phyloP scores from a whole-genome alignment of 306 rosid genomes.

The Geum urbanum region DNA sequence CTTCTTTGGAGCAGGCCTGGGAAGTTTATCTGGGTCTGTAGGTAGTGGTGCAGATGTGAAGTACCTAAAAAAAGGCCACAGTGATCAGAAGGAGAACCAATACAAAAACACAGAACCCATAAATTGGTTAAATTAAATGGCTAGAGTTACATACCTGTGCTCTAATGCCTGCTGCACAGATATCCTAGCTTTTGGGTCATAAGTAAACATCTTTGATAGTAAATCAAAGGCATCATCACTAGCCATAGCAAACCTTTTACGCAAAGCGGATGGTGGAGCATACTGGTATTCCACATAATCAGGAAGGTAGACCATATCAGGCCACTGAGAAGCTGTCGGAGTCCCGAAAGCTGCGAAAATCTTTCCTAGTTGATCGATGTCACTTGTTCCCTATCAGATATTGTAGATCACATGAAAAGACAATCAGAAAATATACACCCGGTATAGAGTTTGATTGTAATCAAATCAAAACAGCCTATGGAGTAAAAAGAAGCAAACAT shows the following conservation, averaged over 20 bases:
- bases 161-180: constrained; percentile 89
- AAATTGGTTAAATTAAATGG: constrained; percentile 17
- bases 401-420: constrained; percentile 16
- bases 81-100: constrained; percentile 14
- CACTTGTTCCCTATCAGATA: too few relatives aligned
- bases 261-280: constrained; percentile 79
- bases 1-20: constrained; percentile 88
- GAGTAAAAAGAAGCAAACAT: constrained; percentile 12
- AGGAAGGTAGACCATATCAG: constrained; percentile 84
- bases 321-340: constrained; percentile 90
- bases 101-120: not conserved
- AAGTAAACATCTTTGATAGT: constrained; percentile 96
- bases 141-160: constrained; percentile 56
- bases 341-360: constrained; percentile 95
- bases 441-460: constrained; percentile 1
- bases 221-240: constrained; percentile 91
- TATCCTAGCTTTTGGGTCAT: constrained; percentile 87
- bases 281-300: constrained; percentile 96
- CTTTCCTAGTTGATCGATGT: constrained; percentile 96
- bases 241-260: constrained; percentile 81
- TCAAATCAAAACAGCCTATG: constrained; percentile 14
- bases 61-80: constrained; percentile 51
- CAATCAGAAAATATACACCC: constrained; percentile 13
- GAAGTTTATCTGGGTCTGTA: constrained; percentile 80
- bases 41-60: constrained; percentile 78